Evolutionary conservation across 176 grass and related monocot species (phyloP).

Genomic region (Eragrostis curvula): DNA sequence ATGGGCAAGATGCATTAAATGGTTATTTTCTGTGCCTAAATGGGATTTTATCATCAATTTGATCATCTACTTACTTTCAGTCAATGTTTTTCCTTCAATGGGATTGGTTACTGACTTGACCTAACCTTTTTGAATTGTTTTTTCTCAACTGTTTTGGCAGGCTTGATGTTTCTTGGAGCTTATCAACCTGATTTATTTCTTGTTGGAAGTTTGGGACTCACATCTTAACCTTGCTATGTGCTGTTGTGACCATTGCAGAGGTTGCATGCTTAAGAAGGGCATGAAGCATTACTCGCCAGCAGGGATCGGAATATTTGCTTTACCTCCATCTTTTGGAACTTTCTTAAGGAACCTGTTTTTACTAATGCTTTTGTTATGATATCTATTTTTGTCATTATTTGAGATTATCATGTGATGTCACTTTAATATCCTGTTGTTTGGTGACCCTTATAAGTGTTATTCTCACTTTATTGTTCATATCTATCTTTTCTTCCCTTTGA

Average conservation of each 20-base stretch:
- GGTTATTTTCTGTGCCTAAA: neutral
- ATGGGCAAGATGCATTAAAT: neutral
- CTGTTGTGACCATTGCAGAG: conserved; percentile 90
- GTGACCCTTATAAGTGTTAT: conserved; percentile 32
- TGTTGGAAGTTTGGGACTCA: conserved; percentile 93
- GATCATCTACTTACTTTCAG: neutral
- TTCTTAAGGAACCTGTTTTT: conserved; percentile 43
- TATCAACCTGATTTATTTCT: conserved; percentile 76
- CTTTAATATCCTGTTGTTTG: conserved; percentile 38
- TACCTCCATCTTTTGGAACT: conserved; percentile 30
- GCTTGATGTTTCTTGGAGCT: conserved; percentile 84
- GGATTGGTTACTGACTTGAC: conserved; percentile 32
- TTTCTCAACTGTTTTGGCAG: conserved; percentile 66
- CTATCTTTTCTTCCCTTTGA: conserved; percentile 10
- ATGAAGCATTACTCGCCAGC: conserved; percentile 31
- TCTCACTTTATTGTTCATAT: conserved; percentile 47
- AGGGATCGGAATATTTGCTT: conserved; percentile 35
- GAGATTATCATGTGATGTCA: conserved; percentile 39
- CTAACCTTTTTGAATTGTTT: conserved; percentile 36
- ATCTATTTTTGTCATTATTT: conserved; percentile 37
- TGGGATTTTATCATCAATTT: neutral
- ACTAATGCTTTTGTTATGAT: conserved; percentile 51
- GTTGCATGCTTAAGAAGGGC: conserved; percentile 54
- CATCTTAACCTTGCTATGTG: conserved; percentile 87
- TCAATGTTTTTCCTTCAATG: neutral